phyloP scores from a whole-genome alignment of 2,329 filamentous ascomycete genomes.

The Botrytis fragariae region DNA sequence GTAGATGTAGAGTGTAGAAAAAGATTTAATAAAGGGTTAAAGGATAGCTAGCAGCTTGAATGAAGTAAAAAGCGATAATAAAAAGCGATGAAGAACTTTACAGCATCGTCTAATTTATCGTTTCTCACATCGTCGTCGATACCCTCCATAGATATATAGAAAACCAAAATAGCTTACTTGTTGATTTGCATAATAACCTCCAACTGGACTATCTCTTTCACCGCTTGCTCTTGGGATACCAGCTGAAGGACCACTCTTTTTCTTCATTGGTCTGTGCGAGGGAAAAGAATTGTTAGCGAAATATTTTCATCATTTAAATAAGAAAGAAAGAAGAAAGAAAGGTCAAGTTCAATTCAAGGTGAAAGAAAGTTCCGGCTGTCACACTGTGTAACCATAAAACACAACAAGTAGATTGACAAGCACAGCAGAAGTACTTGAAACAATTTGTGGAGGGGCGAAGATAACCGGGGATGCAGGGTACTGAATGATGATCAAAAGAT shows the following conservation, averaged over 20 bases:
- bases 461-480: neutral
- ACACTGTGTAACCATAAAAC: constrained; percentile 32
- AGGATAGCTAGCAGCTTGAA: neutral
- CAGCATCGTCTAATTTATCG: constrained; percentile 12
- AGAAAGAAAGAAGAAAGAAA: constrained; percentile 14
- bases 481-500: constrained; percentile 3
- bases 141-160: neutral
- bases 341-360: neutral
- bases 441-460: constrained; percentile 9
- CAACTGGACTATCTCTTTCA: constrained; percentile 61
- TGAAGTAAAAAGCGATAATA: neutral
- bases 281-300: constrained; percentile 28
- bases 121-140: neutral
- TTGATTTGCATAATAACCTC: constrained; percentile 32
- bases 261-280: constrained; percentile 64
- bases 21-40: neutral
- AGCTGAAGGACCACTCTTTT: constrained; percentile 60
- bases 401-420: constrained; percentile 4
- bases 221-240: constrained; percentile 65
- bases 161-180: constrained; percentile 14
- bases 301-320: constrained; percentile 19
- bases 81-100: constrained; percentile 20
- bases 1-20: neutral
- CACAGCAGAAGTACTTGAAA: constrained; percentile 11
- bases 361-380: constrained; percentile 24